Percentiles rank a stretch among this genome's conserved stretches.
These are phyloP conservation scores for Phaeosphaeria sp. DNA, from an alignment of 2,329 filamentous ascomycete species.

Conservation along the genomic window DNA sequence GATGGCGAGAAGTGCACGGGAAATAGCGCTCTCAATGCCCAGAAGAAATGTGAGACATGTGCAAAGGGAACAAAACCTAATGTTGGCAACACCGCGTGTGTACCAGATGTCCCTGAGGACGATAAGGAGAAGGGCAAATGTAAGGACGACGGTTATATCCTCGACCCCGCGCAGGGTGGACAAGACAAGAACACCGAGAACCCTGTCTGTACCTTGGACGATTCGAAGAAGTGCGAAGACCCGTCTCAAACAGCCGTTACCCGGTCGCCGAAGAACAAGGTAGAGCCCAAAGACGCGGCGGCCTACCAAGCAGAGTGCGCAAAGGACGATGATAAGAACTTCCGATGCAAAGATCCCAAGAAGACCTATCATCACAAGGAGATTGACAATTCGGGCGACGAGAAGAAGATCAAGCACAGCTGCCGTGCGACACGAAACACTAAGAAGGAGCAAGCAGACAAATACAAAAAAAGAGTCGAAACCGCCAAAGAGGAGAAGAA, in stretches of 20 bases:
- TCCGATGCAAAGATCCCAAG: not conserved
- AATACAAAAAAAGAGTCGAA: not conserved
- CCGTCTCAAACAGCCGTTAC: not conserved
- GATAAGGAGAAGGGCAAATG: slow-evolving; percentile 7
- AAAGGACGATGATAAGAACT: not conserved
- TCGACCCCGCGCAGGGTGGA: slow-evolving; percentile 9
- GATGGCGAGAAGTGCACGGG: not conserved
- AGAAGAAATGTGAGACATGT: not conserved
- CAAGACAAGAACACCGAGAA: slow-evolving; percentile 7
- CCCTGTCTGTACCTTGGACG: slow-evolving; percentile 6
- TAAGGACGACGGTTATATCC: slow-evolving; percentile 1
- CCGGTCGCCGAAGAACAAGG: not conserved
- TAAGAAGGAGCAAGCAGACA: slow-evolving; percentile 3
- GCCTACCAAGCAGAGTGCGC: not conserved
- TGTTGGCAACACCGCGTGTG: not conserved
- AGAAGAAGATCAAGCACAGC: slow-evolving; percentile 1
- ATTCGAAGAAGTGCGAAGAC: slow-evolving; percentile 1
- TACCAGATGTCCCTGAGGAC: not conserved
- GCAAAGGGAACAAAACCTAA: not conserved
- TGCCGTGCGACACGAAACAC: slow-evolving; percentile 4
- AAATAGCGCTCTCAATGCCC: not conserved
- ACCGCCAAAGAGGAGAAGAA: slow-evolving; percentile 4
- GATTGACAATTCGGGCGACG: not conserved
- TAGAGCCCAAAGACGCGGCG: not conserved
- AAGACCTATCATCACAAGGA: not conserved